Evolutionary conservation across 2,329 filamentous ascomycete genomes (phyloP).

Genomic region (Aspergillus luchuensis): DNA sequence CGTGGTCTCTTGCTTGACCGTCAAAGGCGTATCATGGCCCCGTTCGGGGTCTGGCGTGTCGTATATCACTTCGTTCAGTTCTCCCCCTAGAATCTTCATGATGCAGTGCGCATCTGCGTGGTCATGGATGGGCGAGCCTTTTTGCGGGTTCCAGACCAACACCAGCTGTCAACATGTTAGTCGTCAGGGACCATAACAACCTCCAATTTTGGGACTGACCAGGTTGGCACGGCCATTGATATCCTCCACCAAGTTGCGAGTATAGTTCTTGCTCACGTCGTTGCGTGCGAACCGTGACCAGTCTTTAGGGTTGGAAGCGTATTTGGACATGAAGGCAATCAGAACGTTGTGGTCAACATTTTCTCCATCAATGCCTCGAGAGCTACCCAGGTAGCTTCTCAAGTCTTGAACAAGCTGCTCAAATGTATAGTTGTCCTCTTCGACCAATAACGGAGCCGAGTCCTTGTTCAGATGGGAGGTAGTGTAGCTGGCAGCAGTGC

Average conservation of each 20-base stretch:
- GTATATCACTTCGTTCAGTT: slow-evolving; percentile 34
- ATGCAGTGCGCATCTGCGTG: slow-evolving; percentile 42
- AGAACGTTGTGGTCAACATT: slow-evolving; percentile 30
- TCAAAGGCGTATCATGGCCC: slow-evolving; percentile 21
- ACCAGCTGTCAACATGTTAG: slow-evolving; percentile 25
- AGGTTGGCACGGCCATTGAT: slow-evolving; percentile 38
- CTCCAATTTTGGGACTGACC: slow-evolving; percentile 14
- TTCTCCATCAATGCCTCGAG: slow-evolving; percentile 28
- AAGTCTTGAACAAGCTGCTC: slow-evolving; percentile 30
- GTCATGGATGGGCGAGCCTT: slow-evolving; percentile 39
- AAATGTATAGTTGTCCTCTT: slow-evolving; percentile 6
- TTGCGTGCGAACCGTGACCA: slow-evolving; percentile 34
- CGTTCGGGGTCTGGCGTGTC: slow-evolving; percentile 16
- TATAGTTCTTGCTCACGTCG: slow-evolving; percentile 37
- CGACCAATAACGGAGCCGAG: not conserved
- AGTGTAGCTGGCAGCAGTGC: not conserved
- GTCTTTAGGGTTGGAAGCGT: slow-evolving; percentile 30
- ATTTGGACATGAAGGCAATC: slow-evolving; percentile 31
- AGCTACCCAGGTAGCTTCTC: slow-evolving; percentile 30
- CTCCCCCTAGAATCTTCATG: slow-evolving; percentile 38
- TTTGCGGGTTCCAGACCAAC: slow-evolving; percentile 40
- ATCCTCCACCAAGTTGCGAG: slow-evolving; percentile 36
- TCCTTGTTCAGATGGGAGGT: not conserved
- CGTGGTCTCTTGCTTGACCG: slow-evolving; percentile 28
- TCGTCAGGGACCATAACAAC: not conserved